Evolutionary conservation across 2,329 filamentous ascomycete species (phyloP).

Genomic region (Ceratocystis eucalypticola): DNA sequence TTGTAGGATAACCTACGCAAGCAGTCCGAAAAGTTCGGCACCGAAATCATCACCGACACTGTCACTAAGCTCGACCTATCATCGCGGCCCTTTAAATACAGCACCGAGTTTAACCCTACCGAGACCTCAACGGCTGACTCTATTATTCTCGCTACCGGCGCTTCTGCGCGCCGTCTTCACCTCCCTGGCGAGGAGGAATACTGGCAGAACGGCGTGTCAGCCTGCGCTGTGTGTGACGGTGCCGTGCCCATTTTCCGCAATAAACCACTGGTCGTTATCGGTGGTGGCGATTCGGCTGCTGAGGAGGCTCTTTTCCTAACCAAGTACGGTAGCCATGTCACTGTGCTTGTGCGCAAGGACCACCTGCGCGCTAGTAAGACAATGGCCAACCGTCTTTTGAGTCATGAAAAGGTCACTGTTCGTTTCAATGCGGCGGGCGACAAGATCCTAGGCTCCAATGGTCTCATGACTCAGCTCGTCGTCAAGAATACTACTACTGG

Average conservation of each 20-base stretch:
- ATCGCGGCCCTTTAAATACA: constrained; percentile 76
- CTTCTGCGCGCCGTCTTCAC: constrained; percentile 71
- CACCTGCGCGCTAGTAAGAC: constrained; percentile 76
- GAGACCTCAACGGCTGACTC: constrained; percentile 79
- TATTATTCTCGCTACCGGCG: constrained; percentile 88
- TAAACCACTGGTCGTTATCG: constrained; percentile 89
- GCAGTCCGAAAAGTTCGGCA: constrained; percentile 86
- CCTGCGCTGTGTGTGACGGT: constrained; percentile 94
- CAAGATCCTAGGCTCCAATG: constrained; percentile 70
- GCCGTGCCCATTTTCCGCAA: constrained; percentile 95
- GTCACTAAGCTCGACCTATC: constrained; percentile 79
- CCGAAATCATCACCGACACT: constrained; percentile 84
- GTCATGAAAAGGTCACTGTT: constrained; percentile 81
- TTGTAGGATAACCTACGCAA: constrained; percentile 73
- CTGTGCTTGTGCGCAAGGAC: constrained; percentile 79
- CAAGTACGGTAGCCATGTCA: constrained; percentile 93
- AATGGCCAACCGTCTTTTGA: constrained; percentile 75
- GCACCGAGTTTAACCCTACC: constrained; percentile 75
- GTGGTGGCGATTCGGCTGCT: constrained; percentile 89
- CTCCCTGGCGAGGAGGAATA: constrained; percentile 84
- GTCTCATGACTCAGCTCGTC: constrained; percentile 76
- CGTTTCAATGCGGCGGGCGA: constrained; percentile 69
- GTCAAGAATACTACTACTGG: constrained; percentile 69
- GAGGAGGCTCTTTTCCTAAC: constrained; percentile 96
- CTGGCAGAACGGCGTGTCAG: constrained; percentile 95